phyloP scores from a whole-genome alignment of 2,329 filamentous ascomycete species.

The Periconia sp. region DNA sequence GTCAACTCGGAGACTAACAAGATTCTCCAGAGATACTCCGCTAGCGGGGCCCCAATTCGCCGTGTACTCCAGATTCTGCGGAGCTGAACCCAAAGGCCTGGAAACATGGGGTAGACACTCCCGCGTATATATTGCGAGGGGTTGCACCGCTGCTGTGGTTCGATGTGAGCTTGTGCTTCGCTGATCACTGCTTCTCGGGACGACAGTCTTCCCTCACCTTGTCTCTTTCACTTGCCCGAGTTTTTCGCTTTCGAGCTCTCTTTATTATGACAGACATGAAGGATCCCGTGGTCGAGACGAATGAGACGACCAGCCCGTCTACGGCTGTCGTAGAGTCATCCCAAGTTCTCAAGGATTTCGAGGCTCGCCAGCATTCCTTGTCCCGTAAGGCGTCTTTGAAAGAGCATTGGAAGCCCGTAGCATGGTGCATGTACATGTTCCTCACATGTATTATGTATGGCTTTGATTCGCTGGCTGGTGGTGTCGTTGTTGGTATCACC shows the following conservation, averaged over 20 bases:
- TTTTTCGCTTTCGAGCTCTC: too few species aligned
- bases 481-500: slow-evolving; percentile 18
- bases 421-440: slow-evolving; percentile 25
- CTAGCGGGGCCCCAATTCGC: too few species aligned
- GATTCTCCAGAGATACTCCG: too few species aligned
- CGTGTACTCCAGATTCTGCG: too few species aligned
- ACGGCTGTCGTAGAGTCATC: slow-evolving; percentile 6
- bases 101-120: too few species aligned
- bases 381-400: slow-evolving; percentile 17
- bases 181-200: too few species aligned
- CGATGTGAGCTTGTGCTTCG: too few species aligned
- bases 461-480: slow-evolving; percentile 20
- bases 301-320: neutral
- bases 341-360: slow-evolving; percentile 11
- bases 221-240: neutral
- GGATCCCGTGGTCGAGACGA: slow-evolving; percentile 1
- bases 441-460: slow-evolving; percentile 24
- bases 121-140: too few species aligned
- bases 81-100: too few species aligned
- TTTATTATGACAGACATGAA: slow-evolving; percentile 8
- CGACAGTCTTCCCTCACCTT: too few species aligned
- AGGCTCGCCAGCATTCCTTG: slow-evolving; percentile 16
- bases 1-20: too few species aligned
- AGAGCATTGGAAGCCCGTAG: slow-evolving; percentile 20
- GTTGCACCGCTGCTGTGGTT: too few species aligned